Base-by-base conservation (phyloP, 306 rosid genomes). In the Rosa persica region DNA sequence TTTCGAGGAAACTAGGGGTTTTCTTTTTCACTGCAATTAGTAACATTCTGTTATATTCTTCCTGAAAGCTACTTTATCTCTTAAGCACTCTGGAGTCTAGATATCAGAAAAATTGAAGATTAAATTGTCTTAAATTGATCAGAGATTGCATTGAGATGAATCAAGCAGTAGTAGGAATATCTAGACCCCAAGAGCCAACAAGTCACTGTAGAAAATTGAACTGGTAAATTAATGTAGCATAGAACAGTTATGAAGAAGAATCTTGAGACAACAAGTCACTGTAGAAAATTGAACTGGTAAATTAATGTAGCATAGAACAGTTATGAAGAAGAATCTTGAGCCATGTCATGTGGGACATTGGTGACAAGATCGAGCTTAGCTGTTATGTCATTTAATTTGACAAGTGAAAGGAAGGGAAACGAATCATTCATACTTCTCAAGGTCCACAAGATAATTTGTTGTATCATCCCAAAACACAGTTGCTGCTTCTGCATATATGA, bases 281-380 rank as follows among this genome's bases (percentile, higher is more conserved):
- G 43, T 52, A n/a, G 23, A 23, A 42, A 57, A 64, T 61, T 13
- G 42, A 55, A 67, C 36, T n/a, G 66, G 49, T 20, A 66, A 49
- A 34, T n/a, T 65, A 38, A 12, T 40, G 1, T 68, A 55, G 51
- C 47, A 38, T 15, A 22, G 5, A 13, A 57, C 39, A 58, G 34
- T 16, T 22, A 6, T 60, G 82, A 80, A 66, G 78, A 80, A 51
- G 84, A 76, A 81, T 84, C 84, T 67, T 34, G 75, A 80, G 82
- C 81, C 82, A 62, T 76, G 73, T 84, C 82, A 85, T 60, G 86
- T 81, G 81, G 81, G 86, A 78, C 82, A 51, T 60, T 71, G 40
- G 76, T 74, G 83, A 77, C 78, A 75, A 75, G 81, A 74, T 36
- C 40, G 46, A 66, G 44, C 48, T 6, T 10, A 39, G 82, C 76